These are phyloP conservation scores for Mayamaea pseudoterrestris DNA, from an alignment of 108 stramenopile species.

Conservation along the genomic window DNA sequence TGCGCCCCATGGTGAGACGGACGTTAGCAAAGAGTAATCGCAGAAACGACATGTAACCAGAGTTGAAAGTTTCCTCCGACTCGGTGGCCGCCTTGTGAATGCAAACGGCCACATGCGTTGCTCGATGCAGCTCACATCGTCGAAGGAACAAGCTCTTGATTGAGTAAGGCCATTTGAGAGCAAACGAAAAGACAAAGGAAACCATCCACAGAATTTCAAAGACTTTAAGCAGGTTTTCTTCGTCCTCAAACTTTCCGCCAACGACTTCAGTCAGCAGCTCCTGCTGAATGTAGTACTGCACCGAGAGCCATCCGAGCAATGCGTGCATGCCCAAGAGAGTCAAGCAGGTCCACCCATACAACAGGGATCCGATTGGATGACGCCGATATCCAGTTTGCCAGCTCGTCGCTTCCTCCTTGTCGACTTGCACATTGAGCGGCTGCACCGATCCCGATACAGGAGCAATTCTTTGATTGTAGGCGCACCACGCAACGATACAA, in stretches of 20 bases:
- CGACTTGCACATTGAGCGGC: too few relatives aligned
- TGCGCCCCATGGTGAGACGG: too few relatives aligned
- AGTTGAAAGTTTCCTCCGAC: too few relatives aligned
- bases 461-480: not conserved
- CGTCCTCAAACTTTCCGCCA: conserved; percentile 29
- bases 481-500: conserved; percentile 35
- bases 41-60: too few relatives aligned
- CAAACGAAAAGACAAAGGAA: conserved; percentile 4
- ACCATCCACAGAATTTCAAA: conserved; percentile 40
- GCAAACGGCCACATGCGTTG: conserved; percentile 44
- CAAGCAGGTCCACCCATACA: conserved; percentile 23
- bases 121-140: conserved; percentile 24
- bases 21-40: too few relatives aligned
- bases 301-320: not conserved
- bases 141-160: conserved; percentile 31
- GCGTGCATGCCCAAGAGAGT: conserved; percentile 9
- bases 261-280: not conserved
- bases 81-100: too few relatives aligned
- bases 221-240: too few relatives aligned
- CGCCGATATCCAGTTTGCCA: conserved; percentile 50
- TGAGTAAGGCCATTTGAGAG: conserved; percentile 9
- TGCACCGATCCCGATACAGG: not conserved
- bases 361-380: conserved; percentile 22
- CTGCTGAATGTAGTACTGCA: conserved; percentile 6
- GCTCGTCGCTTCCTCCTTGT: not conserved